Base-by-base conservation (phyloP, 2,329 filamentous ascomycete genomes). In the Fusarium robinianum region DNA sequence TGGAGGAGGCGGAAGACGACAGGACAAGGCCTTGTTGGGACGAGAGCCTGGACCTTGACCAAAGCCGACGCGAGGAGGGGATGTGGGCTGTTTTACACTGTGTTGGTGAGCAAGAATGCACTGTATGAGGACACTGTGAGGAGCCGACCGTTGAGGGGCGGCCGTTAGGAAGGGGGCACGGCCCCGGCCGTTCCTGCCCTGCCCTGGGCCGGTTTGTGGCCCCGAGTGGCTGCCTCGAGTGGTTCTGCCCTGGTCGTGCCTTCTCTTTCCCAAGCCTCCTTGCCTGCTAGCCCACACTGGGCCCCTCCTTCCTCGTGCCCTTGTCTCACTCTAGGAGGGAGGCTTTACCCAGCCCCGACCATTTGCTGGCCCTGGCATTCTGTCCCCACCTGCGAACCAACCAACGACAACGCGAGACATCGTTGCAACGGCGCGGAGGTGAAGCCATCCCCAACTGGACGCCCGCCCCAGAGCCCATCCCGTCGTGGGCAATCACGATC, bases 151-250 rank as follows among this genome's bases (percentile, higher is more conserved):
- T 60, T 61, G 55, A 61, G 57, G 44, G 39, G 55, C 57, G 57
- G 55, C 55, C 55, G 57, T 60, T 60, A 55, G 36, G 54, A 59
- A 57, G 57, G 57, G 49, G 54, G 57, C 55, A 59, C 57, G 57
- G 57, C 53, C 57, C 57, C 55, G 43, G 51, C 57, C 54, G 57
- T 45, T 50, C 50, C 53, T 58, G 50, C 49, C 33, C 51, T 59
- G 59, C 47, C 44, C 51, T 52, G 51, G 51, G 43, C 55, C 38
- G 51, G n/a, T 51, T 48, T 52, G 36, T 55, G 39, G 46, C 26
- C 45, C 51, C 32, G 55, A 55, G 51, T 52, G 51, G 30, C 24
- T 49, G 38, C 37, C 32, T 26, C 42, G 49, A 55, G 17, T 55
- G 51, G 51, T 22, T 43, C 30, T 21, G 31, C 37, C 36, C 39